Evolutionary conservation across 257 asterid genomes (phyloP).

Genomic region (Scutellaria barbata): DNA sequence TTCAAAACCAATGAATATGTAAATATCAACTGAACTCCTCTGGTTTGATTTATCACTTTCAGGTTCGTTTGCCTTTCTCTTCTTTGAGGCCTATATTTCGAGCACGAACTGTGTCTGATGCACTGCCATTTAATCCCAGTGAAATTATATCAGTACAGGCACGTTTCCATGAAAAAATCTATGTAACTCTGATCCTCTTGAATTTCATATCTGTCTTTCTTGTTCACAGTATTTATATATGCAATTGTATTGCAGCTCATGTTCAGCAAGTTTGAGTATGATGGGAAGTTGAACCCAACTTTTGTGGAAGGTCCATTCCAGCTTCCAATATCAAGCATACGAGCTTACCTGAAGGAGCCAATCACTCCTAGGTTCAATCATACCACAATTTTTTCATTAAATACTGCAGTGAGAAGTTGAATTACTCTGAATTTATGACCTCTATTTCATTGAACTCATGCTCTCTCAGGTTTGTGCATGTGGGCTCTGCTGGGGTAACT

Average conservation of each 20-base stretch:
- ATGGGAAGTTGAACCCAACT: constrained; percentile 88
- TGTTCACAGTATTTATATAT: constrained; percentile 4
- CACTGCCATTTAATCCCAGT: constrained; percentile 79
- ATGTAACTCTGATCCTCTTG: constrained; percentile 1
- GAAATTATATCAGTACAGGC: constrained; percentile 88
- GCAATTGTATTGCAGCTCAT: constrained; percentile 69
- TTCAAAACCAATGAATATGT: background rate
- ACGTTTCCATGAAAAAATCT: constrained; percentile 29
- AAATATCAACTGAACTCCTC: constrained; percentile 10
- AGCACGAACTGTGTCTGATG: constrained; percentile 84
- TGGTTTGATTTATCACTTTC: constrained; percentile 34
- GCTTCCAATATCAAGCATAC: constrained; percentile 87
- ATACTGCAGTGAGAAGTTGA: constrained; percentile 16
- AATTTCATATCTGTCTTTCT: background rate
- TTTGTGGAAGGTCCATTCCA: constrained; percentile 88
- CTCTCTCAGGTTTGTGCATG: constrained; percentile 75
- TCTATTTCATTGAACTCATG: constrained; percentile 12
- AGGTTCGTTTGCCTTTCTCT: constrained; percentile 85
- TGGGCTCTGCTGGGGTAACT: constrained; percentile 95
- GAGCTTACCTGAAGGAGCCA: constrained; percentile 78
- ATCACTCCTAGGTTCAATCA: constrained; percentile 71
- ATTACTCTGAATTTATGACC: constrained; percentile 6
- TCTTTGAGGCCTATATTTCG: constrained; percentile 91
- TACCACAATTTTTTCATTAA: constrained; percentile 10
- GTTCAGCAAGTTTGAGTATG: constrained; percentile 96